Evolutionary conservation across 192 early-diverging fungal species (phyloP), one percentile per base, ranked within the genome.

Genomic region (Coemansia sp.): DNA sequence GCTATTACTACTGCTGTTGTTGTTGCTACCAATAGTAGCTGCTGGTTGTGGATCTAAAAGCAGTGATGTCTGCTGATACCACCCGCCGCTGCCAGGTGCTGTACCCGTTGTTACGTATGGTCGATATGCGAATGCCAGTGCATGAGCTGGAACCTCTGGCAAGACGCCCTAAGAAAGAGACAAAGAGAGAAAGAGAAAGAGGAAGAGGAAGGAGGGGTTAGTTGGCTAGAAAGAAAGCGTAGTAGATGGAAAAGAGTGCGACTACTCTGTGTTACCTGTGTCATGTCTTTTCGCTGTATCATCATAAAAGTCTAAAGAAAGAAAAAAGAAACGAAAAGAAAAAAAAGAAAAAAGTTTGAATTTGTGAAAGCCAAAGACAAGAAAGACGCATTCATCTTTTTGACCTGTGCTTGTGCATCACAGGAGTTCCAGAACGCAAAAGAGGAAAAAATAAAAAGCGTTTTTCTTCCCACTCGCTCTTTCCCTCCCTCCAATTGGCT

Each of bases 61-160:
- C 24, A 14, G 25, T 12, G n/a, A n/a, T n/a, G n/a, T n/a, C n/a
- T 29, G 57, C 42, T 36, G 53, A 25, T 37, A n/a, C 7, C 14
- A 8, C 36, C 29, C 24, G 32, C 49, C 17, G 41, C 42, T 36
- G 64, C 22, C 47, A 22, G 41, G 20, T 20, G 58, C 58, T 19
- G 59, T 27, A 4, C 38, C 49, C 40, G 54, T 38, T 4, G 67
- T 42, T 9, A 25, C 40, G 58, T 82, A 82, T 9, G 73, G 79
- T 15, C 74, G 70, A 67, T 82, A 82, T 4, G 79, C 79, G 64
- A 76, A 82, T 32, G 79, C 79, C 32, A 27, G 58, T 5, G 62
- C 32, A 2, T 25, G 24, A 1, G 57, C 7, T 2, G 70, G 67
- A 6, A 73, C 46, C 10, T 27, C 36, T 14, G 79, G 79, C 20